Conservation (phyloP, 805 yeast genomes). For the Metschnikowia kofuensis region DNA sequence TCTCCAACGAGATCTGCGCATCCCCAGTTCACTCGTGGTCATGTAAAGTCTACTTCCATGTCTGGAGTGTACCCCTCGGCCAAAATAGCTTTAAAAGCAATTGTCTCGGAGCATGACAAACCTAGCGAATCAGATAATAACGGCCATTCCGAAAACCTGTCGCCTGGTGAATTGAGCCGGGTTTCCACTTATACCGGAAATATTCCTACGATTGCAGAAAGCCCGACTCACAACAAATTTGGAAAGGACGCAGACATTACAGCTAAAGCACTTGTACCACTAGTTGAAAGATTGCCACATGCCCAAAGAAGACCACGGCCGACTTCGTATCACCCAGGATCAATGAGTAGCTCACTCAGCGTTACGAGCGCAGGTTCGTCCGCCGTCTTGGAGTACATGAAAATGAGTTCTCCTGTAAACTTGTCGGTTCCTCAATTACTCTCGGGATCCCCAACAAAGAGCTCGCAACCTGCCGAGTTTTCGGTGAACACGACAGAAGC, state of each 20-base stretch:
- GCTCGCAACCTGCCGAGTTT: constrained; percentile 27
- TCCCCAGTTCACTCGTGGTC: constrained; percentile 21
- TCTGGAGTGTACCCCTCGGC: constrained; percentile 49
- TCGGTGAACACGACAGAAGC: constrained; percentile 13
- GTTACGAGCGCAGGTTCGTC: constrained; percentile 14
- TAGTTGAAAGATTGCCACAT: constrained; percentile 40
- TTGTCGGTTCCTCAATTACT: constrained; percentile 33
- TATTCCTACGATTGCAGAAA: constrained; percentile 48
- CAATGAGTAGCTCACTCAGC: constrained; percentile 33
- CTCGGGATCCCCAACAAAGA: constrained; percentile 39
- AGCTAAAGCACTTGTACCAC: constrained; percentile 10
- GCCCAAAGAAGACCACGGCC: constrained; percentile 68
- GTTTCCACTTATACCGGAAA: constrained; percentile 32
- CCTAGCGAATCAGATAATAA: constrained; percentile 6
- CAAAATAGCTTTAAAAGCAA: constrained; percentile 67
- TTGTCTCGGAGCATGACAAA: constrained; percentile 58
- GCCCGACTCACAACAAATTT: constrained; percentile 27
- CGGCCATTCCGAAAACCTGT: background rate
- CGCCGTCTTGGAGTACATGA: constrained; percentile 31
- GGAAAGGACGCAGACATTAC: constrained; percentile 8
- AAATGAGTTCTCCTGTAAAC: constrained; percentile 32
- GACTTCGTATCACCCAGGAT: constrained; percentile 77
- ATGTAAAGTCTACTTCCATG: constrained; percentile 31
- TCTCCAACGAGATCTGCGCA: constrained; percentile 8
- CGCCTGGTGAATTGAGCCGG: constrained; percentile 8